Conservation (phyloP, 2,329 filamentous ascomycete species). For the Orbilia blumenaviensis region DNA sequence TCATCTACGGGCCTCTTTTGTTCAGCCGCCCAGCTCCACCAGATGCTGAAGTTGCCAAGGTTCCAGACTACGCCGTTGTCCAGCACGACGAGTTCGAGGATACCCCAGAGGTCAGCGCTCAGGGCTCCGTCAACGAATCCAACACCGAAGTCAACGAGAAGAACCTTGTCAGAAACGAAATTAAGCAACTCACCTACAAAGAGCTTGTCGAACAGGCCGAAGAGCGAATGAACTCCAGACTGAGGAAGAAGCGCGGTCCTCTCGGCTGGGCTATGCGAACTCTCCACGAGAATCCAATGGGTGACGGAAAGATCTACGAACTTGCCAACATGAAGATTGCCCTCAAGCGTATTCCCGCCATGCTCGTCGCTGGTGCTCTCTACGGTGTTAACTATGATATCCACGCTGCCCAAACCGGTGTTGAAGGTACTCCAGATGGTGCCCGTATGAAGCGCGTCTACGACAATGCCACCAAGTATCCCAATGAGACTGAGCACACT, state of each 20-base stretch:
- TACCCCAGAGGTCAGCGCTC: slow-evolving; percentile 59
- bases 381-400: slow-evolving; percentile 83
- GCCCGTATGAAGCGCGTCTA: slow-evolving; percentile 61
- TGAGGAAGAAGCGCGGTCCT: slow-evolving; percentile 71
- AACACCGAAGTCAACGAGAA: slow-evolving; percentile 62
- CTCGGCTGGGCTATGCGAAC: slow-evolving; percentile 85
- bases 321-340: slow-evolving; percentile 73
- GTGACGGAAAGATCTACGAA: slow-evolving; percentile 78
- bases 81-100: slow-evolving; percentile 70
- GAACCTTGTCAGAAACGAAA: slow-evolving; percentile 64
- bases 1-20: slow-evolving; percentile 67
- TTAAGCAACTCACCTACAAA: slow-evolving; percentile 69
- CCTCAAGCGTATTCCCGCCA: slow-evolving; percentile 74
- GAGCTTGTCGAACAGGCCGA: slow-evolving; percentile 69
- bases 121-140: slow-evolving; percentile 55
- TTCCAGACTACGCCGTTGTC: slow-evolving; percentile 80
- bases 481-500: slow-evolving; percentile 71
- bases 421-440: slow-evolving; percentile 64
- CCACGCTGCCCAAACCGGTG: slow-evolving; percentile 60
- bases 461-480: slow-evolving; percentile 66
- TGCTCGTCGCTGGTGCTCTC: slow-evolving; percentile 70
- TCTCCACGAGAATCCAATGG: slow-evolving; percentile 77
- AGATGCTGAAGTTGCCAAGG: slow-evolving; percentile 65
- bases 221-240: slow-evolving; percentile 70
- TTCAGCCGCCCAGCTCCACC: slow-evolving; percentile 62